These are phyloP conservation scores for Phlebiopsis flavidoalba DNA, from an alignment of 768 basidiomycete genomes.

Conservation along the genomic window DNA sequence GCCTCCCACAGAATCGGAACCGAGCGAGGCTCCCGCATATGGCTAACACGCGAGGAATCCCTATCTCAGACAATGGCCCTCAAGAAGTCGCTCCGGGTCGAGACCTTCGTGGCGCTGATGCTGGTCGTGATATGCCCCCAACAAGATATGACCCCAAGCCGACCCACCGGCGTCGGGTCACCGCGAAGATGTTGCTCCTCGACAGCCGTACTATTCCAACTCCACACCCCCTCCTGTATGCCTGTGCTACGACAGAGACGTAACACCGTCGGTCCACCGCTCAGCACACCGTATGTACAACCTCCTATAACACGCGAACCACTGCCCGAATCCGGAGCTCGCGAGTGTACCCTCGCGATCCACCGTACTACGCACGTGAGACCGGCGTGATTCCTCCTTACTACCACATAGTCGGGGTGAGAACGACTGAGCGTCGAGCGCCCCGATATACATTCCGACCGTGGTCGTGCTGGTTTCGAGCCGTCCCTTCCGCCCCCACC, in stretches of 20 bases:
- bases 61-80: background rate
- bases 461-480: background rate
- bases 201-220: background rate
- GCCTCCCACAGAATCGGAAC: background rate
- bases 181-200: background rate
- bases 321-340: too few relatives aligned
- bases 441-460: background rate
- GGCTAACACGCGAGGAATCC: constrained; percentile 21
- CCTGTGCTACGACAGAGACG: background rate
- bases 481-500: background rate
- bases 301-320: too few relatives aligned
- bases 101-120: background rate
- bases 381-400: background rate
- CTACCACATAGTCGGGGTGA: background rate
- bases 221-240: too few relatives aligned
- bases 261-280: background rate
- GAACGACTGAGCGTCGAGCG: background rate
- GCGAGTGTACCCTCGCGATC: background rate
- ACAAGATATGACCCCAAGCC: background rate
- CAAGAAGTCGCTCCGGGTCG: background rate
- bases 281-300: too few relatives aligned
- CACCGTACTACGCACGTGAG: background rate
- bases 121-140: background rate
- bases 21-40: constrained; percentile 12
- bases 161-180: background rate